Evolutionary conservation across 257 asterid species (phyloP).

Genomic region (Cinchona pubescens): DNA sequence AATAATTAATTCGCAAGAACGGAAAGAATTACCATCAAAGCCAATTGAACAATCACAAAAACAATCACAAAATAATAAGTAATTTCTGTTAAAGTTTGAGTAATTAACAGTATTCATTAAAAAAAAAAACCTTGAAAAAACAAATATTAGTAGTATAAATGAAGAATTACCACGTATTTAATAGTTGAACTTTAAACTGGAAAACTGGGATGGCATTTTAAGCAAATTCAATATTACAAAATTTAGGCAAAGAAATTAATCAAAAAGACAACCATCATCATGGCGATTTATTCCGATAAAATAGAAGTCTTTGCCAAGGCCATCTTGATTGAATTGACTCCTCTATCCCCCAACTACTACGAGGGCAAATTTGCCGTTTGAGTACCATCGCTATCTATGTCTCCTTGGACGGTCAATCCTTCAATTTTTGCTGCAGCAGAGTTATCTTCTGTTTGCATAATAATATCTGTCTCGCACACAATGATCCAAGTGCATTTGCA

Average conservation of each 20-base stretch:
- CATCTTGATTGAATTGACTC: constrained; percentile 22
- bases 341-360: constrained; percentile 44
- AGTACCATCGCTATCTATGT: constrained; percentile 53
- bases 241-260: background rate
- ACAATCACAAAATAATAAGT: too few relatives aligned
- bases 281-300: constrained; percentile 15
- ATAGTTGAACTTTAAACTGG: background rate
- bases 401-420: constrained; percentile 49
- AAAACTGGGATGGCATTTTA: background rate
- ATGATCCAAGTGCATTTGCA: background rate
- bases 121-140: background rate
- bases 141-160: too few relatives aligned
- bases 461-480: constrained; percentile 35
- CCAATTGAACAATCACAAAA: too few relatives aligned
- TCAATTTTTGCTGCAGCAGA: constrained; percentile 33
- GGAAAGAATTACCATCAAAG: too few relatives aligned
- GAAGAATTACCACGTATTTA: too few relatives aligned
- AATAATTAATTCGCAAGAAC: too few relatives aligned
- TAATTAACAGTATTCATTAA: background rate
- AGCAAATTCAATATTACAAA: background rate
- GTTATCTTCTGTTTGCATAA: constrained; percentile 24
- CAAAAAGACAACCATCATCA: background rate
- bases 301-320: constrained; percentile 14
- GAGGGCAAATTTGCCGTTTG: constrained; percentile 50
- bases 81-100: too few relatives aligned